Evolutionary conservation across 306 rosid genomes (phyloP).

Genomic region (Casuarina equisetifolia): DNA sequence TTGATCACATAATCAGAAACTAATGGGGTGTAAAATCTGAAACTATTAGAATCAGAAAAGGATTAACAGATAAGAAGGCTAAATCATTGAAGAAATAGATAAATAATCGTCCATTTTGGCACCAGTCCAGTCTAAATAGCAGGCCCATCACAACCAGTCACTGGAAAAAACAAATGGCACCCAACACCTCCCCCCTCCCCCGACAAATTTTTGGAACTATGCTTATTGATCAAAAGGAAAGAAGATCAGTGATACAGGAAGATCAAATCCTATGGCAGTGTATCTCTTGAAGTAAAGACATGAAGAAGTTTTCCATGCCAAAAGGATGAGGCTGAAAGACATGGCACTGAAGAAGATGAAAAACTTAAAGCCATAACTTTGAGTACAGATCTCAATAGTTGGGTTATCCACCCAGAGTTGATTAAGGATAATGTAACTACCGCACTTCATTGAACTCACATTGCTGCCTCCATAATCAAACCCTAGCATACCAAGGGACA

Average conservation of each 20-base stretch:
- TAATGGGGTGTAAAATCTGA: background rate
- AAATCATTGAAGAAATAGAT: no score
- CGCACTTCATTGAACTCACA: background rate
- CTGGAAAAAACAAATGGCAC: no score
- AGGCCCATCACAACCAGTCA: background rate
- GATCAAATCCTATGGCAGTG: background rate
- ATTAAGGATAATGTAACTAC: background rate
- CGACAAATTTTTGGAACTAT: background rate
- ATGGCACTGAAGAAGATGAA: background rate
- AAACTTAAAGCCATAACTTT: background rate
- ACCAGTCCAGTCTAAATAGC: background rate
- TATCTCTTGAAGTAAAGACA: background rate
- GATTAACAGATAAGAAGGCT: background rate
- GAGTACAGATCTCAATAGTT: background rate
- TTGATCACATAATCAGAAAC: slow-evolving; percentile 28
- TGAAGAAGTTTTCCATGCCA: background rate
- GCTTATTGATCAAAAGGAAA: background rate
- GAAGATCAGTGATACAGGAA: background rate
- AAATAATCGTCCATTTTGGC: background rate
- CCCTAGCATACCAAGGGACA: background rate
- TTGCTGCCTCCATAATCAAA: background rate
- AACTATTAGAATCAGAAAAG: slow-evolving; percentile 18
- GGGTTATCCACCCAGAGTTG: background rate
- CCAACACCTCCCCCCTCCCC: no score
- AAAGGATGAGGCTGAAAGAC: background rate